A percentile compares a stretch with the other conserved stretches of the same genome.
Conservation (phyloP, 1,284 basidiomycete genomes). For the Salmacisia buchloeana region DNA sequence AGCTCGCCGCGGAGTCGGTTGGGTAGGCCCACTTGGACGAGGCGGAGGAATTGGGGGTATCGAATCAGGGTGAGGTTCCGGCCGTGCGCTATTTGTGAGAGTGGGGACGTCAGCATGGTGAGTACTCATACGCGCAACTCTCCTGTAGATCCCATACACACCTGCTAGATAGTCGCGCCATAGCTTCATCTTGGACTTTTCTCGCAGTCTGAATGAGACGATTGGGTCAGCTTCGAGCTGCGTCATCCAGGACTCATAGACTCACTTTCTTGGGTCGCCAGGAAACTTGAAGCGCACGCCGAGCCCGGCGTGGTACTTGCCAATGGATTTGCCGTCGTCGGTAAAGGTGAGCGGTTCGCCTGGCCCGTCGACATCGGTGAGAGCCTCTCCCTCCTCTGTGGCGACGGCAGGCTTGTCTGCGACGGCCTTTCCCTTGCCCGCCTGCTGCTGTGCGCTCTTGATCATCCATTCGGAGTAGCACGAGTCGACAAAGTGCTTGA, state of each 20-base stretch:
- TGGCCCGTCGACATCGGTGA: conserved; percentile 6
- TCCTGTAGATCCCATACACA: conserved; percentile 8
- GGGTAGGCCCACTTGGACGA: conserved; percentile 94
- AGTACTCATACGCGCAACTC: conserved; percentile 6
- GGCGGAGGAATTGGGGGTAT: conserved; percentile 90
- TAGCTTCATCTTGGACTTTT: conserved; percentile 93
- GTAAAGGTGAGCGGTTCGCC: conserved; percentile 85
- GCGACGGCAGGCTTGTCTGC: conserved; percentile 14
- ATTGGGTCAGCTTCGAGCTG: neutral
- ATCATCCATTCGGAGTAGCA: conserved; percentile 92
- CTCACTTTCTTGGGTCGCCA: conserved; percentile 44
- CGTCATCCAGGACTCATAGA: neutral
- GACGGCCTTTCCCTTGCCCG: conserved; percentile 13
- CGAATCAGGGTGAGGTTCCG: conserved; percentile 85
- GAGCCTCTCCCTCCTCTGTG: neutral
- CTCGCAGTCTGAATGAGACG: conserved; percentile 56
- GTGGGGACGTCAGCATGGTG: conserved; percentile 1
- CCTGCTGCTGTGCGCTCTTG: conserved; percentile 18
- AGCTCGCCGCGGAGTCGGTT: conserved; percentile 92
- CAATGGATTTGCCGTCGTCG: conserved; percentile 81
- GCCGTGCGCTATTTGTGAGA: conserved; percentile 63
- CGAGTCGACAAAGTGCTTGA: conserved; percentile 83
- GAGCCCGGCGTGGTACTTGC: conserved; percentile 33
- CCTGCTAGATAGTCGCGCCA: conserved; percentile 72
- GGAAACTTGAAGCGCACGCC: conserved; percentile 49